Conservation (phyloP, 1,284 basidiomycete species). For the Phellinidium pouzarii region DNA sequence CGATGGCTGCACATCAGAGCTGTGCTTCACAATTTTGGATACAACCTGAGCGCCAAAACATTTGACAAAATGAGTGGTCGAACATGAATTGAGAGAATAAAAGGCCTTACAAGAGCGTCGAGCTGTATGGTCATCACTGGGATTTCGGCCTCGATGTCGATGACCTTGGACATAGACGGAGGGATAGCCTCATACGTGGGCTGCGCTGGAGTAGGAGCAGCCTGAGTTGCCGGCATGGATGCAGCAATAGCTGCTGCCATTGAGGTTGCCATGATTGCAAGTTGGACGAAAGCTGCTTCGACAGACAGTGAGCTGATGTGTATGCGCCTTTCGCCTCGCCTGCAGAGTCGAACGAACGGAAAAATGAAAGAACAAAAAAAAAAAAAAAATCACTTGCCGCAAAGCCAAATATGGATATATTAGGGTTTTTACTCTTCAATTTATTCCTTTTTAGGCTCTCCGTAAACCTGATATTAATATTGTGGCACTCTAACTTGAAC, state of each 20-base stretch:
- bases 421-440: not conserved
- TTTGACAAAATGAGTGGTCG: too few relatives aligned
- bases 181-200: conserved; percentile 78
- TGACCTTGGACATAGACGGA: conserved; percentile 81
- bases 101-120: conserved; percentile 69
- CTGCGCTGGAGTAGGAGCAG: conserved; percentile 50
- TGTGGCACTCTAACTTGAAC: too few relatives aligned
- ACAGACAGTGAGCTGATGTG: not conserved
- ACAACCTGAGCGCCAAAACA: conserved; percentile 56
- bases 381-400: not conserved
- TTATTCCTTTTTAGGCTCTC: not conserved
- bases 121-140: conserved; percentile 72
- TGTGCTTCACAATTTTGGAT: conserved; percentile 89
- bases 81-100: not conserved
- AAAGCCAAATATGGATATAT: not conserved
- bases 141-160: conserved; percentile 87
- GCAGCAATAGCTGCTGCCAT: conserved; percentile 86
- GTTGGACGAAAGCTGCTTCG: too few relatives aligned
- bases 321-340: not conserved
- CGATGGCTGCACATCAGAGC: conserved; percentile 53
- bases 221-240: conserved; percentile 61
- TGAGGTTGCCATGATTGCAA: conserved; percentile 53
- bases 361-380: not conserved
- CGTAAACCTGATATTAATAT: too few relatives aligned
- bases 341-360: too few relatives aligned